Evolutionary conservation across 768 basidiomycete genomes (phyloP), one percentile per base, ranked within the genome.

Genomic region (Amanita exitialis): DNA sequence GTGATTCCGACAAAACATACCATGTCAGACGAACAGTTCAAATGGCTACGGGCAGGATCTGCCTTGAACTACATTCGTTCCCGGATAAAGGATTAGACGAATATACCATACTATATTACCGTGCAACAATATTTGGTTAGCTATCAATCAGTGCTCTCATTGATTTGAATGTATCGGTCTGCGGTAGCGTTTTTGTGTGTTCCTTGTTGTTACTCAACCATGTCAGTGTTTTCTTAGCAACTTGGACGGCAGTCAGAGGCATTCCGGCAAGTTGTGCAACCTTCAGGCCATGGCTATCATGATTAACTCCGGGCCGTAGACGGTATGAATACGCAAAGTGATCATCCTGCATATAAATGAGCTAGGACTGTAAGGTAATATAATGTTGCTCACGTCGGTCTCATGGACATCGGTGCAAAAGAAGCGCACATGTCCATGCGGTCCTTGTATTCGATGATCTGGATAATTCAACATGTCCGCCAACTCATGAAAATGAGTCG

Each of bases 401-500:
- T 94, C 87, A 54, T 87, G 79, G 1, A 97, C 79, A 57, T 89
- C 85, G 0, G 90, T 97, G 63, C 90, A 95, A 71, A 82, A 94
- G 67, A 95, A 97, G 3, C 77, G 77, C 20, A 95, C 78, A 6
- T 75, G 76, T 5, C 65, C 55, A 66, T 86, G 87, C 8, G 72
- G 57, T 10, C 74, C 77, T 49, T 63, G 56, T 6, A 74, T 75
- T 44, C 55, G 62, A 47, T 71, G 64, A 20, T 74, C 63, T 27
- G 68, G 64, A 58, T 81, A 80, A 0, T 84, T 82, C 16, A 98
- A 71, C 77, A 97, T 82, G 53, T 88, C 82, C 1, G 87, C 83
- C 18, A 98, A 68, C 62, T 97, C 93, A 63, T 98, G 94, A 61
- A 96, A 97, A 67, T 99, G 95, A n/a, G 95, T 99, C 6, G 95